Base-by-base conservation (phyloP, 1,284 basidiomycete genomes). In the Trichosporon sp. region DNA sequence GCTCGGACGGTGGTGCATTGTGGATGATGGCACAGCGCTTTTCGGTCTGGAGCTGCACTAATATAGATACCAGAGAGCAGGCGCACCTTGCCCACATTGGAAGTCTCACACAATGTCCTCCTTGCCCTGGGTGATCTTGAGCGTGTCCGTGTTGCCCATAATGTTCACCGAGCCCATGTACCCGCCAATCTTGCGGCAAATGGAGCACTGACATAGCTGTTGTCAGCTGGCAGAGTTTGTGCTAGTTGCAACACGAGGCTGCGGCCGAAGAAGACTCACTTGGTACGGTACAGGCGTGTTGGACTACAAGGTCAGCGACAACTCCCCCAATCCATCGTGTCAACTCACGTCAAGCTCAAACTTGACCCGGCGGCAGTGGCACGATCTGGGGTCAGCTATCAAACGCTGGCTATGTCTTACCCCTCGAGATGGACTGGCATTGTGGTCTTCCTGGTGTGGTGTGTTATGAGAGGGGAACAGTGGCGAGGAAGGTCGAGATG, bases 211-310 rank as follows among this genome's bases (percentile, higher is more conserved):
- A 71, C 83, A 84, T 11, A 81, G 31, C 79, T 80, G 68, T 37
- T 10, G 61, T 70, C 11, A 65, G 67, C n/a, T 26, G 21, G 26
- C 26, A 26, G 26, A 26, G 26, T 26, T 26, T 26, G 26, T 26
- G 26, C 26, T 26, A 12, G 56, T 2, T 35, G 10, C 4, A 3
- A 2, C 10, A 14, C 16, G 12, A 3, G 35, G 56, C 56, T 5
- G 16, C 10, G 21, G 21, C 38, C 4, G 4, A 6, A 12, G 38
- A 31, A 11, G 12, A 10, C 46, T 14, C 43, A 81, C 78, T 70
- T 79, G 78, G 74, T 80, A 84, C 2, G 83, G 83, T 0, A 83
- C 82, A 0, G 83, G 83, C 10, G 83, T 84, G 74, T 84, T 81
- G 10, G 79, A 80, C 76, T 81, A 63, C 0, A 2, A 2, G 19